Evolutionary conservation across 75 land plant species (phyloP).

Genomic region (Sequoiadendron giganteum): DNA sequence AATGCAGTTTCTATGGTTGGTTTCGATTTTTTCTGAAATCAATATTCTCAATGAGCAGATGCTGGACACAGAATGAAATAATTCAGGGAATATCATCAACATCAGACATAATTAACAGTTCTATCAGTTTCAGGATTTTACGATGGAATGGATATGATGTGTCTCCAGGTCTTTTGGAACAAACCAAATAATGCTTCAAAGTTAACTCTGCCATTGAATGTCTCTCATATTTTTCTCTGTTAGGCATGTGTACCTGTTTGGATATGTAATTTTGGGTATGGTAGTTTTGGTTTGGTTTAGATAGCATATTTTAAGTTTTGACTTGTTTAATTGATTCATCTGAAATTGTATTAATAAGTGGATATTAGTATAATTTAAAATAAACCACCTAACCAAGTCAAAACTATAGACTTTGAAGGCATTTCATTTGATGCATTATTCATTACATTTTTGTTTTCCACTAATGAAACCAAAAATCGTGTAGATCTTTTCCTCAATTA

Average conservation of each 20-base stretch:
- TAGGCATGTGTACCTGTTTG: background rate
- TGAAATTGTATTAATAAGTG: no score
- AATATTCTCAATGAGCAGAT: background rate
- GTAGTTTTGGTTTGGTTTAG: background rate
- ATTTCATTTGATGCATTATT: no score
- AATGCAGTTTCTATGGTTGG: background rate
- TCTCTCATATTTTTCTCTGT: background rate
- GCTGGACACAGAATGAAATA: no score
- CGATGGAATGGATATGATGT: conserved; percentile 9
- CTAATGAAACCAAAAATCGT: background rate
- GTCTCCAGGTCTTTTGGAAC: background rate
- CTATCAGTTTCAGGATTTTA: background rate
- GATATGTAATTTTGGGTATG: no score
- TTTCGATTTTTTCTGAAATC: background rate
- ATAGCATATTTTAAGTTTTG: no score
- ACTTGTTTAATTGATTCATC: no score
- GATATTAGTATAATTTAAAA: no score
- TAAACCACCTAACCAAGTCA: fast-evolving
- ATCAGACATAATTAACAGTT: no score
- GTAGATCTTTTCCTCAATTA: conserved; percentile 13
- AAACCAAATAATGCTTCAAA: background rate
- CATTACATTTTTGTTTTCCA: no score
- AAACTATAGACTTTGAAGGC: no score
- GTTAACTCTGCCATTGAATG: background rate
- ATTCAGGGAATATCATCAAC: no score